Conservation (phyloP, 1,284 basidiomycete genomes). For the Ganoderma sinense region DNA sequence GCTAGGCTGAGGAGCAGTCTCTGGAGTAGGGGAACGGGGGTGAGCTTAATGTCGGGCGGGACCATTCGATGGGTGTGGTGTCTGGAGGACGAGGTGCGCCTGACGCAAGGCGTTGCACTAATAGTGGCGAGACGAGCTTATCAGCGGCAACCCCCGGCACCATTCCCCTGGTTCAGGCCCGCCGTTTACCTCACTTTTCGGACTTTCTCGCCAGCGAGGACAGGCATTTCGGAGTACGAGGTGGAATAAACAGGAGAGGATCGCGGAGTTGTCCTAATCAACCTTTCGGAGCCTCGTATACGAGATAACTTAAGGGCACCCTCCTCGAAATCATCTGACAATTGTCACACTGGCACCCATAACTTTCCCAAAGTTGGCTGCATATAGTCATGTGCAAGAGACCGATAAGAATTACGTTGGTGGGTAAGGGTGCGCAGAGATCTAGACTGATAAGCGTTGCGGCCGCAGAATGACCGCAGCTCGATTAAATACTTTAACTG, state of each 20-base stretch:
- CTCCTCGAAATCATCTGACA: neutral
- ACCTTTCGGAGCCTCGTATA: neutral
- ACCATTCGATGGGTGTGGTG: conserved; percentile 40
- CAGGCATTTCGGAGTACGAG: neutral
- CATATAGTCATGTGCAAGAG: neutral
- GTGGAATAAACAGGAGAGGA: neutral
- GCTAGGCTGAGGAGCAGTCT: conserved; percentile 54
- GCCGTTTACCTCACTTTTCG: neutral
- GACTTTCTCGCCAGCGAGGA: neutral
- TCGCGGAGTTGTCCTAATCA: neutral
- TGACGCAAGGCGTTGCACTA: conserved; percentile 20
- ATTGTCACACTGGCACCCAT: neutral
- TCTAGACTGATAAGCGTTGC: neutral
- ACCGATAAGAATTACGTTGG: neutral
- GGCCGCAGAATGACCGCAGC: neutral
- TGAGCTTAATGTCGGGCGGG: conserved; percentile 33
- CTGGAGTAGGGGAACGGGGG: conserved; percentile 37
- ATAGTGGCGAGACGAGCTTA: conserved; percentile 25
- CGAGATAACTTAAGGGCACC: too few relatives aligned
- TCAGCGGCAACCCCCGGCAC: conserved; percentile 23
- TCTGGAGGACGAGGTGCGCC: conserved; percentile 13
- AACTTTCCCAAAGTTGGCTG: neutral
- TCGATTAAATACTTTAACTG: neutral
- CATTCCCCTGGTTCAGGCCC: neutral
- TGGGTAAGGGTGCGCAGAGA: neutral